phyloP scores from a whole-genome alignment of 2,329 filamentous ascomycete genomes.

The Graphium sp. region DNA sequence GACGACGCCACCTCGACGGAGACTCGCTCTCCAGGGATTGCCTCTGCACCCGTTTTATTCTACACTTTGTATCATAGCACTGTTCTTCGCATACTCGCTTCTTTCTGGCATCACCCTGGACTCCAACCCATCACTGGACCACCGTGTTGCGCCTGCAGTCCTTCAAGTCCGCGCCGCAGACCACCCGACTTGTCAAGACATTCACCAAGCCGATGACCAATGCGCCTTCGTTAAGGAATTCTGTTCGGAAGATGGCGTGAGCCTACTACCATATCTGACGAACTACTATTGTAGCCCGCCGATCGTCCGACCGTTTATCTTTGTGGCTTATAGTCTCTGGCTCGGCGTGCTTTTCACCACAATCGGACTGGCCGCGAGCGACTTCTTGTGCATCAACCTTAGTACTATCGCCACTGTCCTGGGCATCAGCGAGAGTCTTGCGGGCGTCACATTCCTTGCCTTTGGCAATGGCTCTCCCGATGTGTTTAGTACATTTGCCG shows the following conservation, averaged over 20 bases:
- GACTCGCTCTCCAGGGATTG: constrained; percentile 9
- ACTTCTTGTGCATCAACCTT: constrained; percentile 96
- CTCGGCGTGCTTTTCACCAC: constrained; percentile 83
- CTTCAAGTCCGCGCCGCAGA: constrained; percentile 1
- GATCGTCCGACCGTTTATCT: constrained; percentile 57
- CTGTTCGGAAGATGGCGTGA: constrained; percentile 79
- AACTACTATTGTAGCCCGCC: constrained; percentile 77
- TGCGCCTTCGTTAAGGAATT: constrained; percentile 73
- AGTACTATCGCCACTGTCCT: constrained; percentile 81
- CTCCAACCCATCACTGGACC: too few species aligned
- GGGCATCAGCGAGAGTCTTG: constrained; percentile 88
- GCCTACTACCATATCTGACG: constrained; percentile 72
- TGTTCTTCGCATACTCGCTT: constrained; percentile 27
- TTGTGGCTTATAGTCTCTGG: constrained; percentile 65
- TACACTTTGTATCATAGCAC: constrained; percentile 25
- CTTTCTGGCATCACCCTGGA: constrained; percentile 11
- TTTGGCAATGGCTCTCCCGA: constrained; percentile 97
- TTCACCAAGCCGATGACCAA: constrained; percentile 63
- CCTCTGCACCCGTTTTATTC: constrained; percentile 31
- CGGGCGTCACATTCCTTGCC: constrained; percentile 88
- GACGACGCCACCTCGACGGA: too few species aligned
- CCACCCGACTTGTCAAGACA: constrained; percentile 44
- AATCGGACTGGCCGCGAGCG: constrained; percentile 92
- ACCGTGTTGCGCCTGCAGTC: too few species aligned
- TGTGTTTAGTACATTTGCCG: constrained; percentile 96